phyloP scores from a whole-genome alignment of 345 rosid species.

The Citrus sp. region DNA sequence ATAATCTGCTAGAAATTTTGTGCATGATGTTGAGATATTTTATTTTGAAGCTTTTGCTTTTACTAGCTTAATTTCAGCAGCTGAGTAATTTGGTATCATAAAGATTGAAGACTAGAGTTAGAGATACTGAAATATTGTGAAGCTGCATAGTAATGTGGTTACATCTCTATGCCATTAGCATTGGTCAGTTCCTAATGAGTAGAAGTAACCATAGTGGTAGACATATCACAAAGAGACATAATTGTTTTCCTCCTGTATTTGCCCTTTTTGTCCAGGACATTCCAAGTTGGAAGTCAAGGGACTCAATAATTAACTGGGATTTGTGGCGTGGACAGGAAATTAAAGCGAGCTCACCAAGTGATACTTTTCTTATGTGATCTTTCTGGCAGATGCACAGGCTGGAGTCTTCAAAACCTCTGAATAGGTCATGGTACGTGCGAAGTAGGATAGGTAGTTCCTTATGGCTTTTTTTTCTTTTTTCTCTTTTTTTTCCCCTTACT shows the following conservation, averaged over 20 bases:
- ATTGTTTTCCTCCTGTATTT: conserved; percentile 25
- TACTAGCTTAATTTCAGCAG: background rate
- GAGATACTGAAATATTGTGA: conserved; percentile 14
- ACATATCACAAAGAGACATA: conserved; percentile 13
- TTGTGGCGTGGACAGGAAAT: conserved; percentile 16
- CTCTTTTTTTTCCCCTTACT: background rate
- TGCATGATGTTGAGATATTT: background rate
- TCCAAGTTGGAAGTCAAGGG: background rate
- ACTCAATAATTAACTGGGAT: background rate
- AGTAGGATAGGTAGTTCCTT: background rate
- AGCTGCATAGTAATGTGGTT: conserved; percentile 14
- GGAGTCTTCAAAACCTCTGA: conserved; percentile 13
- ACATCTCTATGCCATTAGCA: conserved; percentile 11
- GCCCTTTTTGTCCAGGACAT: conserved; percentile 19
- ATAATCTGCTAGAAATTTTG: conserved; percentile 10
- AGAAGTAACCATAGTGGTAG: conserved; percentile 16
- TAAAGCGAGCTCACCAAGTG: conserved; percentile 6
- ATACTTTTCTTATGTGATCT: conserved; percentile 15
- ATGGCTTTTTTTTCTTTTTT: too few species aligned
- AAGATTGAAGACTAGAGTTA: conserved; percentile 14
- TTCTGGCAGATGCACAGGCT: conserved; percentile 14
- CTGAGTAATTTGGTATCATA: conserved; percentile 10
- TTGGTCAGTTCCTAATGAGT: background rate
- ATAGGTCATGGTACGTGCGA: conserved; percentile 9
- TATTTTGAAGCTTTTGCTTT: background rate